Base-by-base conservation (phyloP, 1,284 basidiomycete genomes). In the Sanghuangporus weigelae region DNA sequence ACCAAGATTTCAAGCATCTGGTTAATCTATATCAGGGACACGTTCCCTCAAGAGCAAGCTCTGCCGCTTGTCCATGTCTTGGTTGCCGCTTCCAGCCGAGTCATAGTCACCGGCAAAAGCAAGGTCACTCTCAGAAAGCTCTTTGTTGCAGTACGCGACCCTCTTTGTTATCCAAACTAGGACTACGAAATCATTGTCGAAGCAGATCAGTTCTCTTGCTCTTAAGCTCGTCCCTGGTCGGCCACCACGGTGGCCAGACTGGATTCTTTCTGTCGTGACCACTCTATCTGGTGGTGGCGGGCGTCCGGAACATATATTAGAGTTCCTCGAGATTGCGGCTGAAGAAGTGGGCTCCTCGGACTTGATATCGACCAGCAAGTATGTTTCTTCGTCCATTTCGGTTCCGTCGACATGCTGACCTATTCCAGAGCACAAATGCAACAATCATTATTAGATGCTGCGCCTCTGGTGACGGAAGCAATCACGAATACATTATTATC, bases 61-160 rank as follows among this genome's bases (percentile, higher is more conserved):
- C 70, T 77, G 38, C 72, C 76, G 23, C 76, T 93, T 31, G 79
- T 82, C 36, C 84, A 89, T 69, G 74, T 87, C 63, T 73, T 92
- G 53, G 73, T 93, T 26, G 81, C 86, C 62, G 76, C 91, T 35
- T 85, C 86, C 3, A 81, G 81, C 2, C 82, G 84, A 65, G 80
- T 86, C 3, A 80, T 87, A 59, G 70, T 77, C 2, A 74, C 78
- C 12, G 79, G 83, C 1, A 80, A 80, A 64, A 80, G 75, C 70
- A 87, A 85, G 70, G 81, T 94, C 60, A 90, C 92, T 57, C 80
- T 93, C 26, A 84, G 93, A 60, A 96, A 95, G 73, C 78, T 95
- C 35, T 96, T 92, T 71, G 91, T 93, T 23, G 86, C 91, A 64
- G 92, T 95, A 76, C 71, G 89, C 79, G 36, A 48, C 57, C 61